These are phyloP conservation scores for Mycotypha africana DNA, from an alignment of 371 early-diverging fungal species.

Conservation along the genomic window DNA sequence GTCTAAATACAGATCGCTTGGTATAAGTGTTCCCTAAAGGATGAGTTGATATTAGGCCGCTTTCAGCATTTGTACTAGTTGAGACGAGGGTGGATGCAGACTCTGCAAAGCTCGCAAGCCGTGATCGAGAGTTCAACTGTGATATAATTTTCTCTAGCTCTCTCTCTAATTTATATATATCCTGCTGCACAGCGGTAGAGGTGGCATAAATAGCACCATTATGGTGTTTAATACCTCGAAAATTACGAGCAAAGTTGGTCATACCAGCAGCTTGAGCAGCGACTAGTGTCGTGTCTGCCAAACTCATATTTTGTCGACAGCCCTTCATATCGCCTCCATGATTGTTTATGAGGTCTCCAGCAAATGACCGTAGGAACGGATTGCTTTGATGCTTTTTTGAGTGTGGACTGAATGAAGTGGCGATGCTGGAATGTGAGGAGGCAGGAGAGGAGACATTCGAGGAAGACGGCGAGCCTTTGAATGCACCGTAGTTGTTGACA, in stretches of 20 bases:
- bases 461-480: background rate
- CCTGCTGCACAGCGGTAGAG: conserved; percentile 41
- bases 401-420: background rate
- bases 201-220: conserved; percentile 27
- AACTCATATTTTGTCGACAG: background rate
- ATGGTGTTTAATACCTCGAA: conserved; percentile 15
- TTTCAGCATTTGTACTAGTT: background rate
- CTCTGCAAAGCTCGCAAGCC: conserved; percentile 18
- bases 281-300: conserved; percentile 18
- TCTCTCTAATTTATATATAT: conserved; percentile 38
- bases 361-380: conserved; percentile 8
- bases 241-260: conserved; percentile 16
- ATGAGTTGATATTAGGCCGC: no score
- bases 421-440: background rate
- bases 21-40: no score
- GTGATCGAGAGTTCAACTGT: conserved; percentile 9
- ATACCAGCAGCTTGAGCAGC: conserved; percentile 29
- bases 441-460: background rate
- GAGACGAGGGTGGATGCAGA: conserved; percentile 2
- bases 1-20: conserved; percentile 2
- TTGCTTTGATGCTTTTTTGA: conserved; percentile 3
- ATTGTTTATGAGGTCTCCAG: background rate
- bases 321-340: background rate
- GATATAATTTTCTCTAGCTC: conserved; percentile 30
- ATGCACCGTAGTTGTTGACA: background rate